A percentile compares a stretch with the other conserved stretches of the same genome.
phyloP scores from a whole-genome alignment of 352 stramenopile genomes.

The Phytopythium montanum region DNA sequence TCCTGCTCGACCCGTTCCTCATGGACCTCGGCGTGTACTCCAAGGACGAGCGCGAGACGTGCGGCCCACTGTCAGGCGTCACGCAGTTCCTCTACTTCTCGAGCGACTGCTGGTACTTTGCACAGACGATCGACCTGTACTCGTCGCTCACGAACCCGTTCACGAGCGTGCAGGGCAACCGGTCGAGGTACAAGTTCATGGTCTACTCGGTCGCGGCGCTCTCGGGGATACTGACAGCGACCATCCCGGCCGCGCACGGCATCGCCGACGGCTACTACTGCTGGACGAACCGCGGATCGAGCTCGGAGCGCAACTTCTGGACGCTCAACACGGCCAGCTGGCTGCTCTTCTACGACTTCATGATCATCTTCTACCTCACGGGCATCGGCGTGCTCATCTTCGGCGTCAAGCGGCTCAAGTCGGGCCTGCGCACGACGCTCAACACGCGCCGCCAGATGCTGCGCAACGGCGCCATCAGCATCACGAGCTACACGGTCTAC shows the following conservation, averaged over 20 bases:
- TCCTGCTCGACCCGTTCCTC: conserved; percentile 68
- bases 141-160: conserved; percentile 83
- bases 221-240: conserved; percentile 34
- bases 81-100: conserved; percentile 79
- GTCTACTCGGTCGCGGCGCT: conserved; percentile 44
- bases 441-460: conserved; percentile 77
- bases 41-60: conserved; percentile 23
- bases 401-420: conserved; percentile 60
- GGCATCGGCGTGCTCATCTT: conserved; percentile 67
- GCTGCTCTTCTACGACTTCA: conserved; percentile 82
- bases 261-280: conserved; percentile 76
- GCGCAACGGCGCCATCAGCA: conserved; percentile 69
- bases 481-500: conserved; percentile 81
- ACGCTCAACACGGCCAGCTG: conserved; percentile 68
- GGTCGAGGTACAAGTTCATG: conserved; percentile 49
- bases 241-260: conserved; percentile 37
- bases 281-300: conserved; percentile 62
- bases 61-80: conserved; percentile 55
- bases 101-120: conserved; percentile 84
- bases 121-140: conserved; percentile 71
- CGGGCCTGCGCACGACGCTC: conserved; percentile 66
- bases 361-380: conserved; percentile 82
- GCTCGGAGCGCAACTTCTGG: conserved; percentile 54
- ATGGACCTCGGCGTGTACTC: conserved; percentile 46
- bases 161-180: conserved; percentile 71